Percentiles rank a stretch among this genome's conserved stretches.
These are phyloP conservation scores for Russula emetica DNA, from an alignment of 768 basidiomycete species.

Conservation along the genomic window DNA sequence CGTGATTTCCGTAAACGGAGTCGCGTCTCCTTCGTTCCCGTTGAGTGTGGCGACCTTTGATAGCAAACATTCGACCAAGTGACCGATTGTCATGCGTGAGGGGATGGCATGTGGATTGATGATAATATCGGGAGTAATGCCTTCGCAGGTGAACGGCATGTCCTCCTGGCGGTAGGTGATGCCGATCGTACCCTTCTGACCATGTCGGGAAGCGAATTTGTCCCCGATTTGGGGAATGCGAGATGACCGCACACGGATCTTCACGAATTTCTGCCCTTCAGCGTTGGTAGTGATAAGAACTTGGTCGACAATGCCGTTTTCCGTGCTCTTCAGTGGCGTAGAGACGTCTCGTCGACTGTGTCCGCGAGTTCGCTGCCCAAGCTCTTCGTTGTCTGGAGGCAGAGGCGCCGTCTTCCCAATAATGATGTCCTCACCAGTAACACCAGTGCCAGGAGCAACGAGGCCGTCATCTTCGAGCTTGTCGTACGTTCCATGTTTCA, in stretches of 20 bases:
- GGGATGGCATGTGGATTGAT: constrained; percentile 99
- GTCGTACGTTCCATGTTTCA: constrained; percentile 99
- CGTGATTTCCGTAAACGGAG: constrained; percentile 96
- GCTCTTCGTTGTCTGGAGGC: constrained; percentile 93
- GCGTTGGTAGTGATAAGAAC: constrained; percentile 94
- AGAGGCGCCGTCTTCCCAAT: constrained; percentile 99
- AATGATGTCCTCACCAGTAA: constrained; percentile 96
- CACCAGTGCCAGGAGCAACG: constrained; percentile 92
- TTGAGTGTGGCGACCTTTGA: constrained; percentile 95
- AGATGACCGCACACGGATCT: constrained; percentile 92
- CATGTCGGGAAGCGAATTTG: constrained; percentile 99
- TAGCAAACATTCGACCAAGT: constrained; percentile 96
- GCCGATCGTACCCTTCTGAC: constrained; percentile 99
- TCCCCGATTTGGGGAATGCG: constrained; percentile 98
- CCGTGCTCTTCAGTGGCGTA: constrained; percentile 95
- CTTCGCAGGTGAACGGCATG: constrained; percentile 98
- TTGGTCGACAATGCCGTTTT: constrained; percentile 96
- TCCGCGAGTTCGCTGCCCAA: constrained; percentile 90
- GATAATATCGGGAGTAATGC: constrained; percentile 93
- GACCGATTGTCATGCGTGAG: constrained; percentile 99
- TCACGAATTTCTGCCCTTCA: constrained; percentile 97
- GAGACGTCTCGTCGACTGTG: constrained; percentile 96
- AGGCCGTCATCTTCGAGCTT: constrained; percentile 96
- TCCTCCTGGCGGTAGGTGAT: constrained; percentile 99
- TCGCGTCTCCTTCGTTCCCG: constrained; percentile 97